Conservation (phyloP, 2,329 filamentous ascomycete genomes). For the Fusarium mangiferae region DNA sequence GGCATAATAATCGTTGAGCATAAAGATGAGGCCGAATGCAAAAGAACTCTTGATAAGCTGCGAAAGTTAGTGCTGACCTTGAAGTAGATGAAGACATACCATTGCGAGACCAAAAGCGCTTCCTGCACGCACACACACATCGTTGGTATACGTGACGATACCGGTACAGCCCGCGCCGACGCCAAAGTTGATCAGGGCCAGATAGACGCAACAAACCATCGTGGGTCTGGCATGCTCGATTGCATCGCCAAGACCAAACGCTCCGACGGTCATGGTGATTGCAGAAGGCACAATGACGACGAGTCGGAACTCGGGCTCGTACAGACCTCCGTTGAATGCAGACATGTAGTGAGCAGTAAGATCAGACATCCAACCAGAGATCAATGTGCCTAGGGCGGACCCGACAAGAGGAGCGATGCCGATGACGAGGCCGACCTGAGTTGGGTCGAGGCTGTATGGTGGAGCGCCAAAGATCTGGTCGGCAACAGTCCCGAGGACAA, state of each 20-base stretch:
- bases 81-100: neutral
- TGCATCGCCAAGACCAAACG: neutral
- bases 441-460: neutral
- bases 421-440: neutral
- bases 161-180: neutral
- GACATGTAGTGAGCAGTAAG: neutral
- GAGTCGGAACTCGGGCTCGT: conserved; percentile 2
- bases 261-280: neutral
- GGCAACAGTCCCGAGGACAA: neutral
- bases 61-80: neutral
- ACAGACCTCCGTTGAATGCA: neutral
- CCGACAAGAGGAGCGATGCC: neutral
- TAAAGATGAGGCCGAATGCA: neutral
- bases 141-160: conserved; percentile 2
- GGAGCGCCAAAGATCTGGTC: neutral
- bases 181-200: neutral
- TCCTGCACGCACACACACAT: neutral
- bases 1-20: conserved; percentile 2
- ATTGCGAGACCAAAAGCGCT: neutral
- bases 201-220: neutral
- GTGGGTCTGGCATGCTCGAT: neutral
- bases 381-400: neutral
- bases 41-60: neutral
- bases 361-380: neutral
- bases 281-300: neutral